These are phyloP conservation scores for Sherardia arvensis DNA, from an alignment of 257 asterid genomes.

Conservation along the genomic window DNA sequence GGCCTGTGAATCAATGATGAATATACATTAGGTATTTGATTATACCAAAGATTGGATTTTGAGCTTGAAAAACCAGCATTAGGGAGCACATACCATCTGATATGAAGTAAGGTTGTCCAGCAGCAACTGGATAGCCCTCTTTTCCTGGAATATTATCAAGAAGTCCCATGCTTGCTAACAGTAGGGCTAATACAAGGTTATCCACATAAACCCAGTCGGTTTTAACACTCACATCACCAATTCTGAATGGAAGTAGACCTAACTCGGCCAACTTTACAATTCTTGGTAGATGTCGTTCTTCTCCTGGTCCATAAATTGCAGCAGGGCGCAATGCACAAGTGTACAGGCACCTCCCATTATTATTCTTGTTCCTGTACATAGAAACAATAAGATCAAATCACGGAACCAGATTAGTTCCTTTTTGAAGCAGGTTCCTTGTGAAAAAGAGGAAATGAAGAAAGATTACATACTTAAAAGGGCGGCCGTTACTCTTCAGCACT, in stretches of 20 bases:
- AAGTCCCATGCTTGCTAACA: constrained; percentile 97
- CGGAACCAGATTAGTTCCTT: too few species aligned
- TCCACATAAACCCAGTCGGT: constrained; percentile 88
- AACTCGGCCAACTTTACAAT: constrained; percentile 58
- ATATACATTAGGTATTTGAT: not conserved
- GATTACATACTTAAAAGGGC: constrained; percentile 56
- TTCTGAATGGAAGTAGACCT: constrained; percentile 75
- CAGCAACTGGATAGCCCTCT: constrained; percentile 68
- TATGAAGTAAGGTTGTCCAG: constrained; percentile 91
- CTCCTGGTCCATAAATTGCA: constrained; percentile 97
- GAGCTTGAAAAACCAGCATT: not conserved
- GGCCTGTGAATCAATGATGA: constrained; percentile 35
- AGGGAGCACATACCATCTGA: constrained; percentile 62
- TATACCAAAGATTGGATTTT: not conserved
- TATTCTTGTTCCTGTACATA: constrained; percentile 33
- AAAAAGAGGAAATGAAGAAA: not conserved
- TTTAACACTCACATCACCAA: constrained; percentile 56
- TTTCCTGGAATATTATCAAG: constrained; percentile 84
- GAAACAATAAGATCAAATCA: constrained; percentile 1
- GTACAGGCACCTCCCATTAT: constrained; percentile 52
- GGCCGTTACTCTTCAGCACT: constrained; percentile 73
- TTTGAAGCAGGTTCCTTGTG: too few species aligned
- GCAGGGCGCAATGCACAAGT: constrained; percentile 95
- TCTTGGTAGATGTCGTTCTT: constrained; percentile 94
- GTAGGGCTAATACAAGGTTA: constrained; percentile 72